Conservation (phyloP, 768 basidiomycete genomes). For the Tylopilus intermedius region DNA sequence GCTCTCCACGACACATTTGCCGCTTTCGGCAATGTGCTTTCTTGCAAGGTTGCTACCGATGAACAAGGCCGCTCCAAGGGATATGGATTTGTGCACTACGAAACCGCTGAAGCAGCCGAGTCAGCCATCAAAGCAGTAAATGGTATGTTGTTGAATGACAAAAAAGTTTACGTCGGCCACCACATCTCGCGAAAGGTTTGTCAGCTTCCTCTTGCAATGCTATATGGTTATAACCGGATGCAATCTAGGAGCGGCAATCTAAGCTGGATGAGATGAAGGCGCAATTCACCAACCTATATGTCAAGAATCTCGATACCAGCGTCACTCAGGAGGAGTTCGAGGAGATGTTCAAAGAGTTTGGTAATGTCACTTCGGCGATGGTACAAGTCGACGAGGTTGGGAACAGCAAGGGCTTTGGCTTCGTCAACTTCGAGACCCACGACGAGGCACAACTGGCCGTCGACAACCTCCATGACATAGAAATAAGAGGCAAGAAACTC, state of each 20-base stretch:
- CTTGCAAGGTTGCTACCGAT: slow-evolving; percentile 98
- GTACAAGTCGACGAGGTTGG: slow-evolving; percentile 81
- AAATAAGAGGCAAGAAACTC: slow-evolving; percentile 81
- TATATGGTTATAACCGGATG: not conserved
- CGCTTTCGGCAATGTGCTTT: slow-evolving; percentile 96
- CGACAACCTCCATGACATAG: slow-evolving; percentile 81
- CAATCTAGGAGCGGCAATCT: slow-evolving; percentile 82
- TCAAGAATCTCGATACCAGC: slow-evolving; percentile 93
- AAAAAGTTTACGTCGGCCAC: slow-evolving; percentile 97
- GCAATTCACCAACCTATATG: slow-evolving; percentile 96
- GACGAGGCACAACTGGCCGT: slow-evolving; percentile 90
- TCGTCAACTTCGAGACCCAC: slow-evolving; percentile 93
- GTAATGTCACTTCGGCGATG: slow-evolving; percentile 84
- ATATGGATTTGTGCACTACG: slow-evolving; percentile 99
- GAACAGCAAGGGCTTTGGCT: slow-evolving; percentile 95
- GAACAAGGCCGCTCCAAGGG: slow-evolving; percentile 94
- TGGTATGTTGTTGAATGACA: slow-evolving; percentile 98
- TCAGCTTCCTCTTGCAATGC: not conserved
- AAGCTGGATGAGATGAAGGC: slow-evolving; percentile 97
- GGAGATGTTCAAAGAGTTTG: slow-evolving; percentile 70
- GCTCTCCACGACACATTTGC: slow-evolving; percentile 99
- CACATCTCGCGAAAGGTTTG: slow-evolving; percentile 93
- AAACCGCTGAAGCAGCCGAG: slow-evolving; percentile 93
- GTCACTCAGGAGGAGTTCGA: slow-evolving; percentile 83
- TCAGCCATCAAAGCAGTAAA: slow-evolving; percentile 97